Percentiles rank a stretch among this genome's conserved stretches.
Evolutionary conservation across 2,329 filamentous ascomycete species (phyloP).

Genomic region (Trichoderma brevicompactum): DNA sequence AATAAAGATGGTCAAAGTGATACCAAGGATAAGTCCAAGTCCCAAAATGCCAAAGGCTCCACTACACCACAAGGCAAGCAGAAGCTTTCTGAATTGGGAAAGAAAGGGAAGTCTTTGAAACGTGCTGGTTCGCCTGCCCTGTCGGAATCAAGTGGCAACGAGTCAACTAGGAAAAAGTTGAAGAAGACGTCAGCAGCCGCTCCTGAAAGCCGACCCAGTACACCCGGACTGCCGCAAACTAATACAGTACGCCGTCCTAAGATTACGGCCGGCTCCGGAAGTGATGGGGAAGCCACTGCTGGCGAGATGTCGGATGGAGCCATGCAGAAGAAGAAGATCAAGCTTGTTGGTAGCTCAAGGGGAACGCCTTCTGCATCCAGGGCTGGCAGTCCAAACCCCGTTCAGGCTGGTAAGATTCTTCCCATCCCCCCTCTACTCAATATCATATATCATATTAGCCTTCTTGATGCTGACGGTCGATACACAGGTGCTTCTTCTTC

Average conservation of each 20-base stretch:
- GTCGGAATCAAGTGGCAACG: slow-evolving; percentile 90
- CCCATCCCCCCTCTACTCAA: background rate
- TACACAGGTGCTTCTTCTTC: slow-evolving; percentile 41
- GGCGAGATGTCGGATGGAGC: slow-evolving; percentile 67
- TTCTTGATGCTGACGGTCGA: slow-evolving; percentile 14
- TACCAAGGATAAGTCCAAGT: slow-evolving; percentile 58
- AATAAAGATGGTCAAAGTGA: slow-evolving; percentile 61
- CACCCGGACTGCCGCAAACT: slow-evolving; percentile 52
- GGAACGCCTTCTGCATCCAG: slow-evolving; percentile 64
- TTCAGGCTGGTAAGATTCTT: slow-evolving; percentile 44
- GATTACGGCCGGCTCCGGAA: slow-evolving; percentile 62
- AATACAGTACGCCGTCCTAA: slow-evolving; percentile 48
- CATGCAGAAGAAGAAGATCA: slow-evolving; percentile 58
- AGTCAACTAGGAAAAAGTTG: slow-evolving; percentile 79
- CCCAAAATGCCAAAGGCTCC: slow-evolving; percentile 67
- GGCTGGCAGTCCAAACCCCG: slow-evolving; percentile 62
- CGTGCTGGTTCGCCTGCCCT: slow-evolving; percentile 83
- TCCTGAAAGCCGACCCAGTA: slow-evolving; percentile 58
- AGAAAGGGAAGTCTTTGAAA: slow-evolving; percentile 71
- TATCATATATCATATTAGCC: background rate
- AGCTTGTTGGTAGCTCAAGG: slow-evolving; percentile 52
- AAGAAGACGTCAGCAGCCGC: slow-evolving; percentile 63
- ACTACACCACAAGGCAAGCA: slow-evolving; percentile 59
- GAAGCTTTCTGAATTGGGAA: slow-evolving; percentile 44
- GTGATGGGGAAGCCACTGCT: slow-evolving; percentile 73